These are phyloP conservation scores for Oryza australiensis DNA, from an alignment of 176 grass and related monocot genomes.

Conservation along the genomic window DNA sequence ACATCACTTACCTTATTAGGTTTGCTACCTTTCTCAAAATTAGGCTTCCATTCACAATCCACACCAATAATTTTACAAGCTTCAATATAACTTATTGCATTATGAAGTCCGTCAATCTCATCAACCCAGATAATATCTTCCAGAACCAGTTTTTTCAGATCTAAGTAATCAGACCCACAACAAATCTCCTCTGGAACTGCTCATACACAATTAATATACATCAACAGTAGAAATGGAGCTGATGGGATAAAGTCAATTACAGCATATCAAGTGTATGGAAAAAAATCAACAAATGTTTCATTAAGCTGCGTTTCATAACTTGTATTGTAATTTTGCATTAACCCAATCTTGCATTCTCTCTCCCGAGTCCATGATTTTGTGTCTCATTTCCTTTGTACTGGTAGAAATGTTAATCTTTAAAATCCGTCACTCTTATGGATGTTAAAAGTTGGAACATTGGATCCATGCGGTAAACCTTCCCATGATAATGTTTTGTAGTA, in stretches of 20 bases:
- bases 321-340: conserved; percentile 3
- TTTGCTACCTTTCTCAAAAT: conserved; percentile 88
- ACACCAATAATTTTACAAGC: conserved; percentile 85
- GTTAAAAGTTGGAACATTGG: background rate
- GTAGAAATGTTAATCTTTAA: conserved; percentile 1
- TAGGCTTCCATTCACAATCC: conserved; percentile 96
- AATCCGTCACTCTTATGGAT: background rate
- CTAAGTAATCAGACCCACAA: conserved; percentile 63
- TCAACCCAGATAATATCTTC: conserved; percentile 95
- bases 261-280: background rate
- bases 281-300: conserved; percentile 22
- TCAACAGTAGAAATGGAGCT: conserved; percentile 23
- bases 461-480: background rate
- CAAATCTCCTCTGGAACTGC: conserved; percentile 58
- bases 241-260: background rate
- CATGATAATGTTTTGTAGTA: background rate
- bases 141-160: conserved; percentile 66
- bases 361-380: background rate
- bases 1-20: conserved; percentile 65
- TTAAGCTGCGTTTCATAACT: conserved; percentile 4
- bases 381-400: conserved; percentile 11
- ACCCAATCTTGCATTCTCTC: background rate
- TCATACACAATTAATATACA: conserved; percentile 16
- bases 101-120: conserved; percentile 64
- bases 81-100: conserved; percentile 74